phyloP scores from a whole-genome alignment of 2,329 filamentous ascomycete species.

The Penicillium capsulatum region DNA sequence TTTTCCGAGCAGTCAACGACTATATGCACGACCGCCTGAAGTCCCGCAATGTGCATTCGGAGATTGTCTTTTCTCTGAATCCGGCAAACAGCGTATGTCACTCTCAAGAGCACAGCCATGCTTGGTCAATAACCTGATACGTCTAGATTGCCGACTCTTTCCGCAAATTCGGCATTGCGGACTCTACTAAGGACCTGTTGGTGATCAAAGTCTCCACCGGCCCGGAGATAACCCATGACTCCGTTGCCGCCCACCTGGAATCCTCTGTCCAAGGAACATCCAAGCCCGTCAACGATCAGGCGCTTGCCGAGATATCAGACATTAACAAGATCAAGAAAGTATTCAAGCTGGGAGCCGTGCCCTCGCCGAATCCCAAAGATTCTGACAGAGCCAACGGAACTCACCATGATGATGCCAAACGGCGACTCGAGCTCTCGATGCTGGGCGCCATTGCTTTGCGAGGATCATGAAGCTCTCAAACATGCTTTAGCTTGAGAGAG shows the following conservation, averaged over 20 bases:
- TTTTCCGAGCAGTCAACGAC: constrained; percentile 71
- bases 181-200: constrained; percentile 67
- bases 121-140: no score
- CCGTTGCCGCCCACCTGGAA: constrained; percentile 57
- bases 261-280: constrained; percentile 59
- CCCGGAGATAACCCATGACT: constrained; percentile 44
- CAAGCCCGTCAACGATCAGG: constrained; percentile 59
- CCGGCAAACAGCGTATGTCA: constrained; percentile 70
- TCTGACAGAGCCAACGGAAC: constrained; percentile 12
- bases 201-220: constrained; percentile 70
- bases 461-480: constrained; percentile 43
- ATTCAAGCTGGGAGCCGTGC: constrained; percentile 72
- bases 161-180: constrained; percentile 75
- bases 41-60: constrained; percentile 82
- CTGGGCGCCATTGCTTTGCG: constrained; percentile 75
- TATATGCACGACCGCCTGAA: constrained; percentile 60
- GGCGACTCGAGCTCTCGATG: constrained; percentile 60
- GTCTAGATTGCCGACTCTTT: constrained; percentile 84
- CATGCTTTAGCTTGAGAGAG: no score
- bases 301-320: constrained; percentile 59
- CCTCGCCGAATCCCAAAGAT: constrained; percentile 35
- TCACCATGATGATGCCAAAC: constrained; percentile 21
- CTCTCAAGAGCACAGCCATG: constrained; percentile 9
- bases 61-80: constrained; percentile 76
- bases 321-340: constrained; percentile 70